phyloP scores from a whole-genome alignment of 257 asterid genomes.

The Nicotiana knightiana region DNA sequence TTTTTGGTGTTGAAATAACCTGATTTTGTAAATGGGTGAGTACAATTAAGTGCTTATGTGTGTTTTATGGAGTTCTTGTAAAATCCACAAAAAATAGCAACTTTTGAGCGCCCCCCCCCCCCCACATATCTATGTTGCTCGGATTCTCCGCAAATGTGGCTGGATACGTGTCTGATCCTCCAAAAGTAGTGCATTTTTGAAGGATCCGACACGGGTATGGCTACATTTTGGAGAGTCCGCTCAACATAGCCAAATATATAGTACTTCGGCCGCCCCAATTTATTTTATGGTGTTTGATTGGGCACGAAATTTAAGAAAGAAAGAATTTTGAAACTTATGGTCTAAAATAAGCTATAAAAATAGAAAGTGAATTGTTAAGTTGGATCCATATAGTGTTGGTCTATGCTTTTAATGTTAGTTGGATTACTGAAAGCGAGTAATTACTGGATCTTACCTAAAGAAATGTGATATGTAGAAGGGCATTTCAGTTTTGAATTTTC shows the following conservation, averaged over 20 bases:
- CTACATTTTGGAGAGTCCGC: too few species aligned
- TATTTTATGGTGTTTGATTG: too few species aligned
- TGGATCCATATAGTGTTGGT: background rate
- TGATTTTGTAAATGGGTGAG: background rate
- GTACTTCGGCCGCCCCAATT: background rate
- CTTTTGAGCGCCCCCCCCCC: background rate
- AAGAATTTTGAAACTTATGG: too few species aligned
- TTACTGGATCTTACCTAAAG: background rate
- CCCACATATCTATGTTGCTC: too few species aligned
- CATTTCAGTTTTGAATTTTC: slow-evolving; percentile 1
- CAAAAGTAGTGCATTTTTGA: too few species aligned
- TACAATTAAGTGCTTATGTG: background rate
- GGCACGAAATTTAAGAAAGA: too few species aligned
- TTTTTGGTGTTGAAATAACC: background rate
- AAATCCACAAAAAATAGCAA: too few species aligned
- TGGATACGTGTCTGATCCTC: too few species aligned
- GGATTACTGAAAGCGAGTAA: background rate
- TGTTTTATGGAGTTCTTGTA: background rate
- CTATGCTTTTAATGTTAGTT: background rate
- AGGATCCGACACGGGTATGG: too few species aligned
- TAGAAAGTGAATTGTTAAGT: too few species aligned
- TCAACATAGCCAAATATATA: background rate
- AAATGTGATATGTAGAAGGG: background rate
- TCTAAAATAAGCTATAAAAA: too few species aligned
- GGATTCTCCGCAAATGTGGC: too few species aligned